Conservation (phyloP, 2,329 filamentous ascomycete genomes). For the Didymella sp. region DNA sequence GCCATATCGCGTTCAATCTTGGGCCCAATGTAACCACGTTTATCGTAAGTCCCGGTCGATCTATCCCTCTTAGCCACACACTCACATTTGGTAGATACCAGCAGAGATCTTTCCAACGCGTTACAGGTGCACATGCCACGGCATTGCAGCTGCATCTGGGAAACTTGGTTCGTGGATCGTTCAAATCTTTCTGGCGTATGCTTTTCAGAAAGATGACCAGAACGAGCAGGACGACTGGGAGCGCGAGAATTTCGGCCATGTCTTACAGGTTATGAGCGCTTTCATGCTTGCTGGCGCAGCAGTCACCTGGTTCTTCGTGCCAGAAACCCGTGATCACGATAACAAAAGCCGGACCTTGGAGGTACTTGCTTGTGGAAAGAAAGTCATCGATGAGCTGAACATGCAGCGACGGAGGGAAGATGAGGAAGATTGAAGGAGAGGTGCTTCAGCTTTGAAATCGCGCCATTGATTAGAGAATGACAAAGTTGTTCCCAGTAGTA, state of each 20-base stretch:
- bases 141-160: constrained; percentile 61
- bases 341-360: constrained; percentile 44
- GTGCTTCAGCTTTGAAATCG: no score
- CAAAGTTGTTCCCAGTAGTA: no score
- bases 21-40: constrained; percentile 49
- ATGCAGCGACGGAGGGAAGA: constrained; percentile 33
- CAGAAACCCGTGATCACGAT: constrained; percentile 44
- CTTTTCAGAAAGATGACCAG: constrained; percentile 30
- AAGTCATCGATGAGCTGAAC: constrained; percentile 42
- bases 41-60: constrained; percentile 32
- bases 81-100: constrained; percentile 58
- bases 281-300: constrained; percentile 46
- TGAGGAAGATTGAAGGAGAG: constrained; percentile 24
- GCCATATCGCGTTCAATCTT: constrained; percentile 47
- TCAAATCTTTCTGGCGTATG: constrained; percentile 49
- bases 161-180: constrained; percentile 60
- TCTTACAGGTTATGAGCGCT: constrained; percentile 44
- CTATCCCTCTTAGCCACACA: constrained; percentile 25
- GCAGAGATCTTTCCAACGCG: constrained; percentile 64
- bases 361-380: constrained; percentile 41
- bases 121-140: constrained; percentile 62
- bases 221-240: constrained; percentile 32
- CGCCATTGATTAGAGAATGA: no score
- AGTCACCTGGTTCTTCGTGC: constrained; percentile 42
- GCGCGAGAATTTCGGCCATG: constrained; percentile 39